A percentile compares a stretch with the other conserved stretches of the same genome.
phyloP scores from a whole-genome alignment of 441 rosid genomes.

The Rhodomyrtus psidioides region DNA sequence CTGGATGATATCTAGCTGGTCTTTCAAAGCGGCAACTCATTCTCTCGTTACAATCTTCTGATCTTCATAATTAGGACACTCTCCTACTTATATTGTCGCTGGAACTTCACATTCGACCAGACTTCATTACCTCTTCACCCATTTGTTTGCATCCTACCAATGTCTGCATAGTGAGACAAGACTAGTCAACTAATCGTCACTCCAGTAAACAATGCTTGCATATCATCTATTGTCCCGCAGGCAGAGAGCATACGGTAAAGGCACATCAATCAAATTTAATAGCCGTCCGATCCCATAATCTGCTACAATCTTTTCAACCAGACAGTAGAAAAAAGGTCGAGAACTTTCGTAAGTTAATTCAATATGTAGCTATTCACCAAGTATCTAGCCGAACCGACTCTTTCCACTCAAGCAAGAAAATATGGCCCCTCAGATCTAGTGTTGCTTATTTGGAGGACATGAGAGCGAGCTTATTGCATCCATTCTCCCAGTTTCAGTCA shows the following conservation, averaged over 20 bases:
- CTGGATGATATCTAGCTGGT: not conserved
- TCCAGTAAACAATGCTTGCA: not conserved
- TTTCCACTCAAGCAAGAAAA: not conserved
- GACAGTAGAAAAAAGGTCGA: not conserved
- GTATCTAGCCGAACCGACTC: not conserved
- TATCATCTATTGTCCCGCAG: not conserved
- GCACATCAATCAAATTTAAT: not conserved
- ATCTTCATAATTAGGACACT: not conserved
- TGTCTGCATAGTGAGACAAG: conserved; percentile 30
- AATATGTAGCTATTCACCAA: not conserved
- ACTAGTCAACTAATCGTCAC: not conserved
- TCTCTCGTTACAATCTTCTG: not conserved
- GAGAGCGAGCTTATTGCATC: not conserved
- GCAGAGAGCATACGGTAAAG: not conserved
- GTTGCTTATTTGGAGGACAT: not conserved
- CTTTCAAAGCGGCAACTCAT: not conserved
- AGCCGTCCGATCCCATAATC: not conserved
- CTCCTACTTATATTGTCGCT: not conserved
- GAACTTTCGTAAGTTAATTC: not conserved
- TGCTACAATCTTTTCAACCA: not conserved
- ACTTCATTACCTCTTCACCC: conserved; percentile 86
- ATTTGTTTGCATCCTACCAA: conserved; percentile 92
- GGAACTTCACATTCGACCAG: conserved; percentile 47
- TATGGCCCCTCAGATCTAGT: not conserved
- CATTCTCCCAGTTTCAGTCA: not conserved